A percentile compares a stretch with the other conserved stretches of the same genome.
These are phyloP conservation scores for Quercus suber DNA, from an alignment of 306 rosid genomes.

Conservation along the genomic window DNA sequence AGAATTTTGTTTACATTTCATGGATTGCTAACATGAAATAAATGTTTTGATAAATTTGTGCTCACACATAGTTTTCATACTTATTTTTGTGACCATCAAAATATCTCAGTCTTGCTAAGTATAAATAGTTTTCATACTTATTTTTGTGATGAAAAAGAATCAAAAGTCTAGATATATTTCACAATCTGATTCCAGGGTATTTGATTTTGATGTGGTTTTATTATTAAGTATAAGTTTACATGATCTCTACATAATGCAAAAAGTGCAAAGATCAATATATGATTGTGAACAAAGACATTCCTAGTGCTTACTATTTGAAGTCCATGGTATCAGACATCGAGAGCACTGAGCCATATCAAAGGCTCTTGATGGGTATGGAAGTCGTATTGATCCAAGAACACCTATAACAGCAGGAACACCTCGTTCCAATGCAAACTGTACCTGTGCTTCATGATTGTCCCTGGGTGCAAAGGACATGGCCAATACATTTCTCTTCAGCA, in stretches of 20 bases:
- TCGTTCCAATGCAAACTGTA: conserved; percentile 94
- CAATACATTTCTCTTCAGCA: conserved; percentile 80
- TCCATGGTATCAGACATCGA: conserved; percentile 93
- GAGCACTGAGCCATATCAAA: conserved; percentile 99
- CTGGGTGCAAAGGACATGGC: conserved; percentile 96
- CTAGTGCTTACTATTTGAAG: conserved; percentile 68
- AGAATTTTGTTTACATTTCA: too few relatives aligned
- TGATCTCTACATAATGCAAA: conserved; percentile 10
- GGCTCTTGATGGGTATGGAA: conserved; percentile 90
- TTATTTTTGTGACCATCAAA: too few relatives aligned
- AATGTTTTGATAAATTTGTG: too few relatives aligned
- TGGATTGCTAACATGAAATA: too few relatives aligned
- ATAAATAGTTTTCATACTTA: too few relatives aligned
- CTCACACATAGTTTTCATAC: too few relatives aligned
- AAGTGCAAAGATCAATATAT: conserved; percentile 11
- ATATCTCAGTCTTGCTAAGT: too few relatives aligned
- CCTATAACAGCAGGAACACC: conserved; percentile 96
- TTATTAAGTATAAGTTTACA: not conserved
- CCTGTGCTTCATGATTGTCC: conserved; percentile 99
- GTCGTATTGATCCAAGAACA: conserved; percentile 83
- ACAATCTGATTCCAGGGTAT: not conserved
- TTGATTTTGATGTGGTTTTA: not conserved
- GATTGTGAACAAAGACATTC: conserved; percentile 5
- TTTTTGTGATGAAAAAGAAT: too few relatives aligned
- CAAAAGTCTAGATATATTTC: too few relatives aligned